Conservation (phyloP, 78 protist species). For the Anaeramoeba flamelloides region DNA sequence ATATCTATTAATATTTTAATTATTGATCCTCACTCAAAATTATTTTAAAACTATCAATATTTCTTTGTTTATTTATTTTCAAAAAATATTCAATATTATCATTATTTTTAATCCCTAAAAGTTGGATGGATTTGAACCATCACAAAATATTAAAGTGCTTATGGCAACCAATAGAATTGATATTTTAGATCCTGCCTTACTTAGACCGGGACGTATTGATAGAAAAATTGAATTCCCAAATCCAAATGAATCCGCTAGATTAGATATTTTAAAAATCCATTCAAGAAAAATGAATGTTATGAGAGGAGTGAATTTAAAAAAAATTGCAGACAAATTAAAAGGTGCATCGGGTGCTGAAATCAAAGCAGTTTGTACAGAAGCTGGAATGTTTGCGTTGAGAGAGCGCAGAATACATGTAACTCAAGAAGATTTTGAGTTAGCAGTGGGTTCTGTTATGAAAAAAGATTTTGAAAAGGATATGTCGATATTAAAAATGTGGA, state of each 20-base stretch:
- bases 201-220: constrained; percentile 96
- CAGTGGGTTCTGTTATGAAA: constrained; percentile 92
- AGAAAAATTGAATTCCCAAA: constrained; percentile 96
- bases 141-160: no score
- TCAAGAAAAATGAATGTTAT: constrained; percentile 92
- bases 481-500: constrained; percentile 73
- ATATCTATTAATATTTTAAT: no score
- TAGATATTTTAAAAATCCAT: constrained; percentile 94
- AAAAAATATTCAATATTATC: no score
- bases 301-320: constrained; percentile 81
- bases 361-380: constrained; percentile 57
- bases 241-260: constrained; percentile 73
- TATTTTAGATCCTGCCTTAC: constrained; percentile 93
- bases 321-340: constrained; percentile 58
- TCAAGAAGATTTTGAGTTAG: constrained; percentile 97
- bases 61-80: no score
- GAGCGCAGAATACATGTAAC: constrained; percentile 95
- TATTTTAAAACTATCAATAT: no score
- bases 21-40: no score
- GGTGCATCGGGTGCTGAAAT: constrained; percentile 97
- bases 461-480: constrained; percentile 84
- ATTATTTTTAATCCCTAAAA: no score
- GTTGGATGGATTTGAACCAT: no score
- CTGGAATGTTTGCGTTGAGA: constrained; percentile 96
- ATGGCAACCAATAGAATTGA: constrained; percentile 99